Conservation (phyloP, 164 flowering plant species). For the Nelumbo lutea region DNA sequence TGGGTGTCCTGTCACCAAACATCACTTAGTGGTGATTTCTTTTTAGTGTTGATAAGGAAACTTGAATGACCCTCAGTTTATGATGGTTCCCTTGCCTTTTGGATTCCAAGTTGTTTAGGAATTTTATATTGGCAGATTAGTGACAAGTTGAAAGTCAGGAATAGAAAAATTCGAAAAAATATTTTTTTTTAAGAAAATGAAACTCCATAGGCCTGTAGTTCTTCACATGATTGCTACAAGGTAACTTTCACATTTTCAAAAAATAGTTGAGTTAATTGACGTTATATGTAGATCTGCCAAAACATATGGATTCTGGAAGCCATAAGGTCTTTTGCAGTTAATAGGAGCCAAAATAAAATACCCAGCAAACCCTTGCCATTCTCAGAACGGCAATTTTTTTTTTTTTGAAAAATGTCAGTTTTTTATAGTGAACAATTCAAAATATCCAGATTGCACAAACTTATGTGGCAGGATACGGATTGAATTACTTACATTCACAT, state of each 20-base stretch:
- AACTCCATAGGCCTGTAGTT: neutral
- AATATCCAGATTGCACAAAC: neutral
- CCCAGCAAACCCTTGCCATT: no score
- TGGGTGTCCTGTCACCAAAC: no score
- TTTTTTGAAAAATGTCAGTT: neutral
- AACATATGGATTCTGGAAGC: no score
- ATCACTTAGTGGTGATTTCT: no score
- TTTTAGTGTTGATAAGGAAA: neutral
- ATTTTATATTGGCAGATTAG: neutral
- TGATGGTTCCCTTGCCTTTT: neutral
- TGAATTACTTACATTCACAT: constrained; percentile 61
- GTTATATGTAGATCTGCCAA: no score
- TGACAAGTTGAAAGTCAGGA: neutral
- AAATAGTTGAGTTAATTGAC: no score
- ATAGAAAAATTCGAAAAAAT: no score
- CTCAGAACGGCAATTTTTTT: no score
- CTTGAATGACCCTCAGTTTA: neutral
- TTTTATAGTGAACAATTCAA: neutral
- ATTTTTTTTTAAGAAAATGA: neutral
- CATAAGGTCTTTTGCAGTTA: no score
- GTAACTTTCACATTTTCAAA: no score
- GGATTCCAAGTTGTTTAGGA: neutral
- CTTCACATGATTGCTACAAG: no score
- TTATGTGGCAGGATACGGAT: neutral
- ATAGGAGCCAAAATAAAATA: no score